Evolutionary conservation across 2,329 filamentous ascomycete genomes (phyloP).

Genomic region (Elsinoe perseae): DNA sequence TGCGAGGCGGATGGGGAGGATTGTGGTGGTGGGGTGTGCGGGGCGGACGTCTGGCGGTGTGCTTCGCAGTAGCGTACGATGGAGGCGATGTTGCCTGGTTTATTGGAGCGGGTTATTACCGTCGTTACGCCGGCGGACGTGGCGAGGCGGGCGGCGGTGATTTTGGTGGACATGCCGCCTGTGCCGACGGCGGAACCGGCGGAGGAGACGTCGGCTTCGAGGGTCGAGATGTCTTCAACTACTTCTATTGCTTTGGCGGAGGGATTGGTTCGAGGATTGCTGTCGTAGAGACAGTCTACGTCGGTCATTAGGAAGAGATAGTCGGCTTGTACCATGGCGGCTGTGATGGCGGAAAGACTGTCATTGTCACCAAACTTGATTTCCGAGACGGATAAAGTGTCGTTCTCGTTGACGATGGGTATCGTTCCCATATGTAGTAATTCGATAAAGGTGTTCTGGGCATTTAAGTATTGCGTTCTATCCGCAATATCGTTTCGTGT

Average conservation of each 20-base stretch:
- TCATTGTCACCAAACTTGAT: slow-evolving; percentile 99
- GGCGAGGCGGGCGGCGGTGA: slow-evolving; percentile 82
- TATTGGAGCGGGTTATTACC: slow-evolving; percentile 88
- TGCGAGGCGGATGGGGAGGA: slow-evolving; percentile 14
- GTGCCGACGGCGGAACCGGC: slow-evolving; percentile 85
- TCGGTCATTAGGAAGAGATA: slow-evolving; percentile 98
- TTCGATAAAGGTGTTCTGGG: slow-evolving; percentile 88
- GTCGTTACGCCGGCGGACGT: slow-evolving; percentile 94
- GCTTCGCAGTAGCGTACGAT: slow-evolving; percentile 77
- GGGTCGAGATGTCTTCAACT: slow-evolving; percentile 74
- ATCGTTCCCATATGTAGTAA: slow-evolving; percentile 92
- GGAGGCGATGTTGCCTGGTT: slow-evolving; percentile 79
- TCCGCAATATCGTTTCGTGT: slow-evolving; percentile 96
- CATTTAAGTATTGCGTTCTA: slow-evolving; percentile 90
- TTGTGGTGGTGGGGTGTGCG: neutral
- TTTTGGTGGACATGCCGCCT: slow-evolving; percentile 96
- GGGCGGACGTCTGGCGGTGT: slow-evolving; percentile 25
- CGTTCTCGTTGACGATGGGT: slow-evolving; percentile 98
- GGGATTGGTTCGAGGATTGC: slow-evolving; percentile 78
- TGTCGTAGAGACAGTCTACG: slow-evolving; percentile 94
- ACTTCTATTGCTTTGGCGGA: slow-evolving; percentile 87
- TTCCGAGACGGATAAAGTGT: slow-evolving; percentile 90
- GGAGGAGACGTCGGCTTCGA: slow-evolving; percentile 84
- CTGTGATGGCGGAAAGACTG: slow-evolving; percentile 90
- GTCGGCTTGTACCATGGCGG: slow-evolving; percentile 94